Conservation (phyloP, 1,139 yeast species). For the Taiozyma onychis region DNA sequence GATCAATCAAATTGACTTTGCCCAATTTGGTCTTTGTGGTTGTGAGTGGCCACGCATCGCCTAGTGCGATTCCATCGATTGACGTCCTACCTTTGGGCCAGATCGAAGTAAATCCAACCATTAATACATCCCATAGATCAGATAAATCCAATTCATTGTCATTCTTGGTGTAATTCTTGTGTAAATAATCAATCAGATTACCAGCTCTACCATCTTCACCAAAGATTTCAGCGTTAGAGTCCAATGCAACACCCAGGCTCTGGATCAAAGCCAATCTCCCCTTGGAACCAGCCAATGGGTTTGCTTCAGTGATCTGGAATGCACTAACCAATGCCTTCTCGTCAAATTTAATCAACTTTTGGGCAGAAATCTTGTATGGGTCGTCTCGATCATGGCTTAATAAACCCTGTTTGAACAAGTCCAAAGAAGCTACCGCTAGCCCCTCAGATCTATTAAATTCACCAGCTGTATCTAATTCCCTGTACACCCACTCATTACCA, state of each 20-base stretch:
- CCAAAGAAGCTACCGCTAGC: constrained; percentile 49
- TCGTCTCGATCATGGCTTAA: constrained; percentile 33
- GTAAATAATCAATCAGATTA: constrained; percentile 42
- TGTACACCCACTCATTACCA: constrained; percentile 47
- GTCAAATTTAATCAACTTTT: constrained; percentile 29
- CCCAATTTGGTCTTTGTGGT: constrained; percentile 29
- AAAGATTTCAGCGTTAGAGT: constrained; percentile 33
- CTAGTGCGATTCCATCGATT: constrained; percentile 42
- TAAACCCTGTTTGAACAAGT: constrained; percentile 45
- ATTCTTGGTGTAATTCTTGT: constrained; percentile 14
- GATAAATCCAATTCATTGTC: constrained; percentile 32
- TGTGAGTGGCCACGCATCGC: constrained; percentile 51
- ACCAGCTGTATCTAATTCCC: constrained; percentile 28
- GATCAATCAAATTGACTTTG: constrained; percentile 24
- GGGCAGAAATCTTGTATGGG: constrained; percentile 39
- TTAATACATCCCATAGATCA: constrained; percentile 45
- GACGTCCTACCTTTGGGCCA: constrained; percentile 56
- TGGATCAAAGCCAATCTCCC: constrained; percentile 43
- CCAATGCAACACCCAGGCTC: constrained; percentile 40
- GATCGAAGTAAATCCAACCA: constrained; percentile 45
- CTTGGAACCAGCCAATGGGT: constrained; percentile 45
- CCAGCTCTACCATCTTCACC: constrained; percentile 50
- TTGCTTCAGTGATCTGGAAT: constrained; percentile 38
- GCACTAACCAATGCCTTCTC: constrained; percentile 28
- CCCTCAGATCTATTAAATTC: constrained; percentile 48